Evolutionary conservation across 2,329 filamentous ascomycete genomes (phyloP), one percentile per base, ranked within the genome.

Genomic region (Pezicula neosporulosa): DNA sequence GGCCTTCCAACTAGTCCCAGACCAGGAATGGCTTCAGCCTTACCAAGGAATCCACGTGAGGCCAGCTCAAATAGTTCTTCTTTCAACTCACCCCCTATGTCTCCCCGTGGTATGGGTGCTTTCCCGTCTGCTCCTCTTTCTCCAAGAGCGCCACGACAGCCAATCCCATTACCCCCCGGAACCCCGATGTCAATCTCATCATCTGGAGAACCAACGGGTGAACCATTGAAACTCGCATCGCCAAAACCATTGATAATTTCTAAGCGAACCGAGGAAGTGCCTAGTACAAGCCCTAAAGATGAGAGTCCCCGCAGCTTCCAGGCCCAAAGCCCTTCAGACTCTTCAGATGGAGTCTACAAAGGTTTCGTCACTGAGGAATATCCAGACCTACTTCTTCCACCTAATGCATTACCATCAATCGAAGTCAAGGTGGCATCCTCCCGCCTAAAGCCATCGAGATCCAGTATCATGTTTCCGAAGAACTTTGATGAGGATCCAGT

Each of bases 401-500:
- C 94, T 0, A 95, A 96, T 66, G 91, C 92, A 6, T 76, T 99
- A 7, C 88, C 90, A 3, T 90, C 89, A 1, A 87, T 99, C 50
- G 82, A 88, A 56, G 85, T 97, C 44, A 89, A 82, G 66, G 93
- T 97, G 4, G 90, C 91, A 3, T 97, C 94, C 4, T 97, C 94
- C 19, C 85, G 94, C n/a, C 85, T 99, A 76, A 91, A 90, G 65
- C 94, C 93, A 13, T 96, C 93, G 0, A 80, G 93, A 56, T 85
- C 90, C 36, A 97, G 92, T 66, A 81, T 94, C 60, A 75, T 96
- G 63, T 89, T 85, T 2, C 75, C 91, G 10, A 93, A 84, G 47
- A 86, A 89, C 55, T 76, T 88, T 18, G 92, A 97, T 52, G 93
- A 96, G 65, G 92, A 97, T 61, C 90, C 92, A 0, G 93, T 97